Percentiles rank a stretch among this genome's conserved stretches.
These are phyloP conservation scores for Aquilaria yunnanensis DNA, from an alignment of 345 rosid species.

Conservation along the genomic window DNA sequence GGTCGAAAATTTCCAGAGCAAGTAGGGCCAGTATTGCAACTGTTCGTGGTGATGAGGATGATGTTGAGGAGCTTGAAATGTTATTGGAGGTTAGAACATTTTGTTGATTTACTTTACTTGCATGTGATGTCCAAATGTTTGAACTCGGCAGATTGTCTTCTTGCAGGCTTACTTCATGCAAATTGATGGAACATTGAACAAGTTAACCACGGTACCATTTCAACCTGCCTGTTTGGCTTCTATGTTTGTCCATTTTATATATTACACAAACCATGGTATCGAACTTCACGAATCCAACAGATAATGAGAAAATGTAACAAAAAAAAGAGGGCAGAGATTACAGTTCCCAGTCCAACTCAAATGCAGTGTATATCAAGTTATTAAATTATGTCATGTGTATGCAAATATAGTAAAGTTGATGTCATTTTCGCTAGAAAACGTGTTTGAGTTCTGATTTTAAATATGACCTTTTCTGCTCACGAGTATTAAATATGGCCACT, in stretches of 20 bases:
- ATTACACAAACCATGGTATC: too few relatives aligned
- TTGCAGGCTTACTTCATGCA: constrained; percentile 95
- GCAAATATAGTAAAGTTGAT: too few relatives aligned
- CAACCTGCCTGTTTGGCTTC: constrained; percentile 1
- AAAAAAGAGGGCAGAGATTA: too few relatives aligned
- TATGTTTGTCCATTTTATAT: neutral
- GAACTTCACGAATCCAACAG: too few relatives aligned
- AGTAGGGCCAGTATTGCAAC: constrained; percentile 85
- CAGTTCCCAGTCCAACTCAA: too few relatives aligned
- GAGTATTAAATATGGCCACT: too few relatives aligned
- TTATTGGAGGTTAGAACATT: constrained; percentile 62
- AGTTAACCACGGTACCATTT: constrained; percentile 56
- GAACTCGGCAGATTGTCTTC: constrained; percentile 6
- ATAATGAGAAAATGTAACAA: too few relatives aligned
- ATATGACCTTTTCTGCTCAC: too few relatives aligned
- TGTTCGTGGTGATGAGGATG: constrained; percentile 82
- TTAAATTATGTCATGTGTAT: too few relatives aligned
- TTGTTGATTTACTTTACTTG: constrained; percentile 1
- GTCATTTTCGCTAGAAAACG: too few relatives aligned
- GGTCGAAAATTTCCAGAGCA: constrained; percentile 91
- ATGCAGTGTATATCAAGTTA: too few relatives aligned
- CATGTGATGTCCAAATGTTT: constrained; percentile 1
- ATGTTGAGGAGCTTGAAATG: constrained; percentile 99
- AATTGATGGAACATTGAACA: constrained; percentile 89
- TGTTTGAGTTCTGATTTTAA: too few relatives aligned